phyloP scores from a whole-genome alignment of 495 filamentous ascomycete species.

The Hypomontagnella monticulosa region DNA sequence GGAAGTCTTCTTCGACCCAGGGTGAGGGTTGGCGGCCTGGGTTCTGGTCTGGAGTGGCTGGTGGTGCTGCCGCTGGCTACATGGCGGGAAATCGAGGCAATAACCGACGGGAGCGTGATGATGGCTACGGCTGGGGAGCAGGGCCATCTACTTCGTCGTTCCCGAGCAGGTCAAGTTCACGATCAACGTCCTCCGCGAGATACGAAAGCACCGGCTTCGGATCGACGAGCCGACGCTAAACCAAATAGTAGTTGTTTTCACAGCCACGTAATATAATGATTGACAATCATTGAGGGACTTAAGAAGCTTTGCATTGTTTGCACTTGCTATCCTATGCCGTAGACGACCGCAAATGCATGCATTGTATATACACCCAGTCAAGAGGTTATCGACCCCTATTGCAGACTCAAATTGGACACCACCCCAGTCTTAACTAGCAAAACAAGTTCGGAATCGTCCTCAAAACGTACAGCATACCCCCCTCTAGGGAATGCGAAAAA shows the following conservation, averaged over 20 bases:
- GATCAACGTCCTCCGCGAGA: conserved; percentile 62
- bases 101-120: conserved; percentile 41
- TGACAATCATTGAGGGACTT: conserved; percentile 1
- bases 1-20: conserved; percentile 44
- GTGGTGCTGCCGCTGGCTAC: conserved; percentile 77
- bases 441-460: too few species aligned
- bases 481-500: not conserved
- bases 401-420: too few species aligned
- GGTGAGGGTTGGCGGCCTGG: conserved; percentile 78
- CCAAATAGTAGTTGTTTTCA: conserved; percentile 46
- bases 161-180: conserved; percentile 53
- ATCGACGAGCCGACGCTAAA: conserved; percentile 78
- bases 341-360: conserved; percentile 3
- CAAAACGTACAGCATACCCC: not conserved
- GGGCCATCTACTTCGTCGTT: conserved; percentile 46
- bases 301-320: conserved; percentile 11
- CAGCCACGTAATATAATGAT: not conserved
- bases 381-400: too few species aligned
- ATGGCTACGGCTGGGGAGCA: conserved; percentile 50
- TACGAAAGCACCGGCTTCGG: conserved; percentile 91
- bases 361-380: conserved; percentile 21
- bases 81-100: conserved; percentile 65
- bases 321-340: conserved; percentile 31
- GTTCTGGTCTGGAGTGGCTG: conserved; percentile 83
- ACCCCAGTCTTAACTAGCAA: too few species aligned